Evolutionary conservation across 805 yeast genomes (phyloP).

Genomic region (Deakozyma indianensis): DNA sequence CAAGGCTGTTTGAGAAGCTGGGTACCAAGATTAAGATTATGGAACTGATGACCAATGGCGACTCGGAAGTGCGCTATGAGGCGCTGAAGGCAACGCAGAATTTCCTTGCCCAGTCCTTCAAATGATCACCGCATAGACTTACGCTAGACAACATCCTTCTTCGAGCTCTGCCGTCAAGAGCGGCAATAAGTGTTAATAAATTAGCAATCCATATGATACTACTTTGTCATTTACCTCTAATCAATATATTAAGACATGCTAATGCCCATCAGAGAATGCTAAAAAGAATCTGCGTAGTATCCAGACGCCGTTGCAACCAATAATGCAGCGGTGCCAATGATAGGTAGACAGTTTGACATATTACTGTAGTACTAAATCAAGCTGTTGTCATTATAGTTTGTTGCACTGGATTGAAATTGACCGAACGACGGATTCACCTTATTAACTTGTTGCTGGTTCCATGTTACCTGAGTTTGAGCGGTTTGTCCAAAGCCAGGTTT

Average conservation of each 20-base stretch:
- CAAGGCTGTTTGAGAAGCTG: conserved; percentile 34
- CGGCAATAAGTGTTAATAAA: too few species aligned
- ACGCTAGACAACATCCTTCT: neutral
- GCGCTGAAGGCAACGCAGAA: conserved; percentile 93
- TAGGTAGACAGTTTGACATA: too few species aligned
- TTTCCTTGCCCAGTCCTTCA: conserved; percentile 69
- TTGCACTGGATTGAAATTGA: neutral
- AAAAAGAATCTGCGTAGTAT: too few species aligned
- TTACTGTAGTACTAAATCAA: conserved; percentile 2
- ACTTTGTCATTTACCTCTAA: too few species aligned
- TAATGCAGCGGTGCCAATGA: too few species aligned
- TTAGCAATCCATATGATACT: too few species aligned
- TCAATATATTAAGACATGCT: too few species aligned
- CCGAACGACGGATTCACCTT: neutral
- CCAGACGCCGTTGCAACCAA: too few species aligned
- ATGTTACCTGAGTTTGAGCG: neutral
- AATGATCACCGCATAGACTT: neutral
- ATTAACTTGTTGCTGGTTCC: neutral
- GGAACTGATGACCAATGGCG: conserved; percentile 67
- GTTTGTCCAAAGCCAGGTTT: neutral
- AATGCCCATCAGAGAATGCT: too few species aligned
- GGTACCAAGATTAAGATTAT: conserved; percentile 69
- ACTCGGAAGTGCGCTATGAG: conserved; percentile 83
- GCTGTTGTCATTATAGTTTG: conserved; percentile 1
- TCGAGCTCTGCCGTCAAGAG: neutral